Conservation (phyloP, 2,329 filamentous ascomycete genomes). For the Myriosclerotinia curreyana region DNA sequence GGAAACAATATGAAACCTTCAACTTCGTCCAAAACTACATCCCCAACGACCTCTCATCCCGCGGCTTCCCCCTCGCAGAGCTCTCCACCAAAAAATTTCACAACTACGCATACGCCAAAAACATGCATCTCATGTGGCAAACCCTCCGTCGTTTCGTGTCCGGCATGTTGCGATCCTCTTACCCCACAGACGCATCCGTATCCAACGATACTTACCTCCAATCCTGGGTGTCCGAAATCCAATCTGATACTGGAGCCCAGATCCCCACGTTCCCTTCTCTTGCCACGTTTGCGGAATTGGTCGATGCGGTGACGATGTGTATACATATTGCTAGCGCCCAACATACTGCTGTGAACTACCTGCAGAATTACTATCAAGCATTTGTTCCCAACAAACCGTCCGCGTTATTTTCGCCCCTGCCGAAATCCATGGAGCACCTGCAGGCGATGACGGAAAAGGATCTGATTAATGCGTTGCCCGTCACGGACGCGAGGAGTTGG, state of each 20-base stretch:
- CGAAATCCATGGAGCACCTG: not conserved
- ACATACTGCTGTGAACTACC: slow-evolving; percentile 52
- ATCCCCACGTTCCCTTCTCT: not conserved
- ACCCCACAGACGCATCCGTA: not conserved
- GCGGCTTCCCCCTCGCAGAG: not conserved
- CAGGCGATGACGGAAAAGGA: not conserved
- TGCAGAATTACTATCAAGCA: slow-evolving; percentile 50
- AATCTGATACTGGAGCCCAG: not conserved
- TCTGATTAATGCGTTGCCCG: not conserved
- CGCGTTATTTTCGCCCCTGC: not conserved
- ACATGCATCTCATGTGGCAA: slow-evolving; percentile 16
- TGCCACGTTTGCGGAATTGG: not conserved
- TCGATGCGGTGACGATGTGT: slow-evolving; percentile 50
- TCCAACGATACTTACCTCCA: not conserved
- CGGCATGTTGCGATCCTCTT: not conserved
- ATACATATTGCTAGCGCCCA: slow-evolving; percentile 51
- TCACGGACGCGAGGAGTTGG: not conserved
- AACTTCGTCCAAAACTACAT: slow-evolving; percentile 11
- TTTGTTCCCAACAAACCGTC: slow-evolving; percentile 41
- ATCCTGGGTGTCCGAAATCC: slow-evolving; percentile 6
- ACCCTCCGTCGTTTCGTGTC: slow-evolving; percentile 3
- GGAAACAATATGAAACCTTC: slow-evolving; percentile 12
- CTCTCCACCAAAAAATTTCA: not conserved
- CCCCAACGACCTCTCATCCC: not conserved
- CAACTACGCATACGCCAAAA: slow-evolving; percentile 17